Evolutionary conservation across 495 filamentous ascomycete genomes (phyloP).

Genomic region (Filosporella fistucella): DNA sequence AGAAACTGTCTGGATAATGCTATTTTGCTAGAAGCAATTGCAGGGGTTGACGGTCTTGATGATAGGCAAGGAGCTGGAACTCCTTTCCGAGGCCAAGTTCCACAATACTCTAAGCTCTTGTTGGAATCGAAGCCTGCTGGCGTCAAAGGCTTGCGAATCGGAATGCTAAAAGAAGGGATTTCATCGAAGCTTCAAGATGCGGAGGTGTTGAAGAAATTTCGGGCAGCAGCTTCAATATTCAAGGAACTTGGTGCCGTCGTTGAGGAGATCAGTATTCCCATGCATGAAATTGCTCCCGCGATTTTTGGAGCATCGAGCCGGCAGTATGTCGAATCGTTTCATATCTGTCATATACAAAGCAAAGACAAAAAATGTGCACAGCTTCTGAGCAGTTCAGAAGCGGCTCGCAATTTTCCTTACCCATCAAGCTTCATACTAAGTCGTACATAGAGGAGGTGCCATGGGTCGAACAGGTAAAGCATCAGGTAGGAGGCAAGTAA

Average conservation of each 20-base stretch:
- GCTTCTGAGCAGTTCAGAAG: no score
- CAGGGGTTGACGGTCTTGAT: slow-evolving; percentile 47
- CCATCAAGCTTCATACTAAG: no score
- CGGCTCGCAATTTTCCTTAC: no score
- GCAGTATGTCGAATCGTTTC: no score
- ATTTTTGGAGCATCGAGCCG: slow-evolving; percentile 41
- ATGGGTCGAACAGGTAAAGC: slow-evolving; percentile 18
- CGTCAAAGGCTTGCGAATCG: slow-evolving; percentile 38
- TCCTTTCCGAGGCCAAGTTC: slow-evolving; percentile 23
- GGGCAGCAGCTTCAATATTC: slow-evolving; percentile 36
- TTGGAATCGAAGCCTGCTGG: slow-evolving; percentile 23
- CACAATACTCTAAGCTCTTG: slow-evolving; percentile 32
- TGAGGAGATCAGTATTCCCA: slow-evolving; percentile 44
- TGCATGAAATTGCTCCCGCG: slow-evolving; percentile 40
- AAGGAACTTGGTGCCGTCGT: slow-evolving; percentile 40
- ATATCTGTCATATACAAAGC: no score
- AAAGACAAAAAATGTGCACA: no score
- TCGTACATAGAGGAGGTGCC: slow-evolving; percentile 13
- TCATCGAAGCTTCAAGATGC: slow-evolving; percentile 31
- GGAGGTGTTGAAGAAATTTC: slow-evolving; percentile 33
- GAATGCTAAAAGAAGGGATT: slow-evolving; percentile 42
- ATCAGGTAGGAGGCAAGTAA: slow-evolving; percentile 18
- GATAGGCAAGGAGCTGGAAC: slow-evolving; percentile 34
- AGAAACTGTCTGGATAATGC: slow-evolving; percentile 39
- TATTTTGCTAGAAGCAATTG: slow-evolving; percentile 39